Base-by-base conservation (phyloP, 2,329 filamentous ascomycete species). In the Trichoderma koningii region DNA sequence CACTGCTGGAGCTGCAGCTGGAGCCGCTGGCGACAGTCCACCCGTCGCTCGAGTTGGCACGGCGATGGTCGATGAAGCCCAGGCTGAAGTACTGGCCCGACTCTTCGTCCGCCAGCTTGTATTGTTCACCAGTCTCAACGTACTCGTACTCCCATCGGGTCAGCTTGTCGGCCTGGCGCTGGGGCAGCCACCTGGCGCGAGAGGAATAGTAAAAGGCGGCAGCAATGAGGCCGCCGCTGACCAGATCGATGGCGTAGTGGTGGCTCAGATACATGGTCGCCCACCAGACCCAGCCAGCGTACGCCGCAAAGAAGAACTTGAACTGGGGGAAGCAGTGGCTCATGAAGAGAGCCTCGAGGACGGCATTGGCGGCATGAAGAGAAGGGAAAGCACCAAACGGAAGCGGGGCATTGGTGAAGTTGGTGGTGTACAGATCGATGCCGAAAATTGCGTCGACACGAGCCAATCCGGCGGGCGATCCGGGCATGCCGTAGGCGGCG, bases 221-320 rank as follows among this genome's bases (percentile, higher is more conserved):
- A 26, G 92, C 90, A 66, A 92, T 82, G 66, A 97, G 82, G 75
- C 89, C 92, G 70, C 94, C 94, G 42, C 86, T 92, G 28, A 97
- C 92, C 57, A 98, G 83, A 76, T 98, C 94, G 47, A 98, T 90
- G 38, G 93, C 94, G 75, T 98, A 98, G 80, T 98, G 94, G 78
- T 98, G 94, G 73, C 92, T 96, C 60, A 98, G 86, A 75, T 98
- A 97, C 92, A 98, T 97, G 70, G 94, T 98, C 14, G 93, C 91
- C 93, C 94, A 98, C 91, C 93, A 97, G 72, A 97, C 88, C 94
- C 94, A 97, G 74, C 90, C 85, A 51, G 90, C 90, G 77, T 97
- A 98, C 69, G 85, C 83, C 68, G 93, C 85, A 78, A 96, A 96
- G 61, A 95, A 78, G 14, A 89, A 87, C 70, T 90, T 88, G 70